Conservation (phyloP, 192 early-diverging fungal genomes). For the Coemansia sp. region DNA sequence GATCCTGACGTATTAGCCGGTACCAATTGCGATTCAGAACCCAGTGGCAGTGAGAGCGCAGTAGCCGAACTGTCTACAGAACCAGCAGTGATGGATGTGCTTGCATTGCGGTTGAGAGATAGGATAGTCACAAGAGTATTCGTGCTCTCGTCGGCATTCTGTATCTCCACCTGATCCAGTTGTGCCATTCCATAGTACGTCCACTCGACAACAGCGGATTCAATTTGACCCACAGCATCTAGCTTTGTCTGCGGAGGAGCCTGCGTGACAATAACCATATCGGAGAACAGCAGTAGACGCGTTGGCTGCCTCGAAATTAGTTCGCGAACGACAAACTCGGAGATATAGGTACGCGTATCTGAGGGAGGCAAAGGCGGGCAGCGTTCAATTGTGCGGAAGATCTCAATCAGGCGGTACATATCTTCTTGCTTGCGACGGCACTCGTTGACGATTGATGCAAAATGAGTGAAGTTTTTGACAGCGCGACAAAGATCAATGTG, state of each 20-base stretch:
- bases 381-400: constrained; percentile 28
- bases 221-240: constrained; percentile 19
- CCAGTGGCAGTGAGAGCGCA: constrained; percentile 32
- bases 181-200: constrained; percentile 43
- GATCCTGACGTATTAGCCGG: constrained; percentile 12
- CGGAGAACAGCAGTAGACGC: constrained; percentile 41
- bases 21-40: constrained; percentile 4
- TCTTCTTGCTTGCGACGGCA: constrained; percentile 52
- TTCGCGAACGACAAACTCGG: constrained; percentile 44
- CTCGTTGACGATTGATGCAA: constrained; percentile 51
- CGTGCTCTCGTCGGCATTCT: constrained; percentile 46
- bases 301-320: constrained; percentile 48
- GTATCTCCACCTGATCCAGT: constrained; percentile 45
- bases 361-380: constrained; percentile 37
- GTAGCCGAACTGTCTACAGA: constrained; percentile 1
- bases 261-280: constrained; percentile 46
- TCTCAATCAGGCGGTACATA: constrained; percentile 29
- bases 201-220: constrained; percentile 26
- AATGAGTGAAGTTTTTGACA: constrained; percentile 46
- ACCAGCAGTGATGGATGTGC: constrained; percentile 2
- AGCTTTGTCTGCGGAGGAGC: constrained; percentile 30
- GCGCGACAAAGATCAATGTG: constrained; percentile 50
- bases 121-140: constrained; percentile 49
- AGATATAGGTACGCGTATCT: constrained; percentile 29
- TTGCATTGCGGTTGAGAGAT: constrained; percentile 35